Evolutionary conservation across 2,329 filamentous ascomycete genomes (phyloP), one percentile per base, ranked within the genome.

Genomic region (Colletotrichum theobromicola): DNA sequence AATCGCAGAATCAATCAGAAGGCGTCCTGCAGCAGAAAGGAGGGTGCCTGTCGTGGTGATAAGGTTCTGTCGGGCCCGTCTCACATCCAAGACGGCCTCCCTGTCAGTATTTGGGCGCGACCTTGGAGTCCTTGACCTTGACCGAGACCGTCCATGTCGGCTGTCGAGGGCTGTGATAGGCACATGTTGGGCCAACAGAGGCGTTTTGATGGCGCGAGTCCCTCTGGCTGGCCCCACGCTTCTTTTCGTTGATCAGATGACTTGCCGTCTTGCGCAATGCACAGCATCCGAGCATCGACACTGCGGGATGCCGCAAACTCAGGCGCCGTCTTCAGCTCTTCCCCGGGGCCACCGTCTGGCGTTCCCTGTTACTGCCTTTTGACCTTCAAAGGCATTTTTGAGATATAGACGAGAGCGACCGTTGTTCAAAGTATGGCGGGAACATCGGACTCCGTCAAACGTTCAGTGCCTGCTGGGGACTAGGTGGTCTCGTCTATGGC

Each of bases 11-110:
- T 57, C 26, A 26, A 50, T 50, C 26, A 34, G 57, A 61, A 61
- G 57, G 21, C 26, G 30, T 37, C 42, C 42, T 50, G 42, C 42
- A 0, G 0, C 42, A 50, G 32, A 15, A 62, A 24, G 32, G 50
- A 53, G 63, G 53, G 37, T 67, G 35, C 61, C 18, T 24, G 50
- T 53, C 37, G 68, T 66, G 34, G 30, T 53, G 71, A 71, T 71
- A 74, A 71, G 71, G 67, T 74, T 74, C 60, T 64, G 58, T 64
- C 50, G 60, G 70, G 34, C 46, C 60, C 70, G 66, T 70, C 46
- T 73, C 70, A 58, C 70, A 70, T 58, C 28, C 65, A 63, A 46
- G 57, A 69, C 57, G 42, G 28, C 57, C 30, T 63, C 57, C 60
- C 34, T 46, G 65, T 68, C 42, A 64, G 21, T n/a, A n/a, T n/a